These are phyloP conservation scores for Litsea cubeba DNA, from an alignment of 164 flowering plant genomes.

Conservation along the genomic window DNA sequence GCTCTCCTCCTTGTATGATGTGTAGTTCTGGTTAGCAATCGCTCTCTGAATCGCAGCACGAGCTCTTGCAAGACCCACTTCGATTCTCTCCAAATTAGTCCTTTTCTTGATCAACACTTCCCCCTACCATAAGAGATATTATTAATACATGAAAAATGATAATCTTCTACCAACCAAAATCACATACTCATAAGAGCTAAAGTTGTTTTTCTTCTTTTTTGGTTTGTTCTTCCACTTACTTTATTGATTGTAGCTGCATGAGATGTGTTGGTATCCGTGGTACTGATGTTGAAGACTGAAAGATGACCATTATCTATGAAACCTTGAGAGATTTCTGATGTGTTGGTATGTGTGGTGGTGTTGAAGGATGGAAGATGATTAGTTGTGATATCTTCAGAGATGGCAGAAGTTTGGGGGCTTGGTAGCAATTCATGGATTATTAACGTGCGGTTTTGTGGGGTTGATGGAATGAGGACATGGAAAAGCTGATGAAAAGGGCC, in stretches of 20 bases:
- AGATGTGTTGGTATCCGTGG: neutral
- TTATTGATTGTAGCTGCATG: neutral
- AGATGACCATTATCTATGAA: no score
- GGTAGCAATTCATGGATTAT: neutral
- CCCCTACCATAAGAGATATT: neutral
- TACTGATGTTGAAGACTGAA: no score
- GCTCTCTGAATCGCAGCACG: conserved; percentile 46
- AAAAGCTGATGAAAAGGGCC: neutral
- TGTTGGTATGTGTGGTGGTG: neutral
- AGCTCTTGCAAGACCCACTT: conserved; percentile 45
- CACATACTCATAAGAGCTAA: neutral
- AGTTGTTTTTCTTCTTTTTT: neutral
- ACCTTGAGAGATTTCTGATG: neutral
- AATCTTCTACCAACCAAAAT: neutral
- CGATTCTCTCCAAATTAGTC: conserved; percentile 18
- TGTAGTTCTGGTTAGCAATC: neutral
- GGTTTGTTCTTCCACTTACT: neutral
- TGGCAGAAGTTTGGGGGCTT: neutral
- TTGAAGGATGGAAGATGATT: neutral
- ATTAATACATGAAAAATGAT: no score
- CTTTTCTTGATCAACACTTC: neutral
- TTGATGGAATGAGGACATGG: neutral
- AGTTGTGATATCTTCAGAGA: neutral
- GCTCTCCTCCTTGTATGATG: neutral
- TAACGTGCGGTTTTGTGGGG: neutral